Evolutionary conservation across 768 basidiomycete genomes (phyloP).

Genomic region (Lactifluus rugatus): DNA sequence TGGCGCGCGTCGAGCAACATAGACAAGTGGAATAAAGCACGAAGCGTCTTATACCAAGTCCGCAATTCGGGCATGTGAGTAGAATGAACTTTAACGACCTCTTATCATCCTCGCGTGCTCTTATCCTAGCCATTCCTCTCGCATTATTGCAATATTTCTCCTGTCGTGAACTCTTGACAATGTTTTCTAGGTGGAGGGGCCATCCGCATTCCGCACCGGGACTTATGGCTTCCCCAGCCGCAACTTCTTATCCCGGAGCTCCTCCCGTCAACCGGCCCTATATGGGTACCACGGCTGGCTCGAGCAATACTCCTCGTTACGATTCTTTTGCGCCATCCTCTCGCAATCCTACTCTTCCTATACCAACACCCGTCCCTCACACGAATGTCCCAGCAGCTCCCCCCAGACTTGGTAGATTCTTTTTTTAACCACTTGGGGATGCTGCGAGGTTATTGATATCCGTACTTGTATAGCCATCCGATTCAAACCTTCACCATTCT

Average conservation of each 20-base stretch:
- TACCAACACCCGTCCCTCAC: not conserved
- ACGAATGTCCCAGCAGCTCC: not conserved
- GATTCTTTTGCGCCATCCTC: slow-evolving; percentile 26
- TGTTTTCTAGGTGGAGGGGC: slow-evolving; percentile 7
- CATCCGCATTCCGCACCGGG: slow-evolving; percentile 6
- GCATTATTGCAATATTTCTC: not conserved
- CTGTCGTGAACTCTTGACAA: not conserved
- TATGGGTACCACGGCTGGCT: slow-evolving; percentile 22
- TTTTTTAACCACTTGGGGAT: not conserved
- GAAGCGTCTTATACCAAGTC: slow-evolving; percentile 57
- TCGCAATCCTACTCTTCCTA: slow-evolving; percentile 11
- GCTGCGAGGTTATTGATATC: slow-evolving; percentile 6
- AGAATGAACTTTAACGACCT: slow-evolving; percentile 14
- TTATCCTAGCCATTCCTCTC: not conserved
- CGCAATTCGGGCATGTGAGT: slow-evolving; percentile 59
- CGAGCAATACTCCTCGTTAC: slow-evolving; percentile 39
- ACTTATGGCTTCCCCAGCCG: not conserved
- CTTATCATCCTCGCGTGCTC: not conserved
- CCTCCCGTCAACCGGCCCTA: slow-evolving; percentile 7
- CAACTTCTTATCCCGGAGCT: slow-evolving; percentile 1
- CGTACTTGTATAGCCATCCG: slow-evolving; percentile 43
- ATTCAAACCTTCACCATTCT: slow-evolving; percentile 78
- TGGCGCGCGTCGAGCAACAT: slow-evolving; percentile 49
- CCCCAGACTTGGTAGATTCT: slow-evolving; percentile 2
- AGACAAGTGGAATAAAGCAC: slow-evolving; percentile 64